Evolutionary conservation across 495 filamentous ascomycete species (phyloP), one percentile per base, ranked within the genome.

Genomic region (Aspergillus sclerotioniger): DNA sequence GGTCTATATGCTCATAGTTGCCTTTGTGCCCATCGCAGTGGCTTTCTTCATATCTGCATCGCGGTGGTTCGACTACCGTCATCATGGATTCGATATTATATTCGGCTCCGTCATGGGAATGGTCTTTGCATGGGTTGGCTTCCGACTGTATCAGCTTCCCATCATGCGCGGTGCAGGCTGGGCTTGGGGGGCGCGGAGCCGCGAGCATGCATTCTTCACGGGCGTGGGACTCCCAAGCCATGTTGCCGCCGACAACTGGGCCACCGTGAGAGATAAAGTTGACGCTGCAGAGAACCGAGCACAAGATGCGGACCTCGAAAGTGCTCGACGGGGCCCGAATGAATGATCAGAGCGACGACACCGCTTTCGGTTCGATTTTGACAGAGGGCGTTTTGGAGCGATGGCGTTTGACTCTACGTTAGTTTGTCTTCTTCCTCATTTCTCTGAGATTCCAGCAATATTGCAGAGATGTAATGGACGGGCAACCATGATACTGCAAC

Each of bases 91-190:
- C 52, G 87, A 90, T 59, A 78, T 89, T 51, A 67, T 90, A 3
- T 81, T 74, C 57, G 87, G 87, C 1, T 70, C 78, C 1, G 49
- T 80, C 6, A 71, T 89, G 54, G 87, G 87, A 0, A 72, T 85
- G 5, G 60, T 76, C 16, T 78, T 76, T 49, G 81, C 84, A 7
- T 84, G 73, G 57, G 68, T 87, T 29, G 76, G 75, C 0, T 88
- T 88, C 70, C 71, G 81, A 8, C 83, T 84, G 79, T 90, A 88
- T 56, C 86, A 90, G 62, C 73, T 90, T 8, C 86, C 88, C 12
- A 82, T 91, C 60, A 73, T 74, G 15, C 74, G 77, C 25, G 87
- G 86, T 10, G 79, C 72, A 9, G 82, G 81, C 7, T 83, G 81
- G 76, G 72, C 75, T 6, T 84, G 82, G 76, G 77, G 71, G 21